Evolutionary conservation across 2,329 filamentous ascomycete genomes (phyloP).

Genomic region (Pyrenophora seminiperda): DNA sequence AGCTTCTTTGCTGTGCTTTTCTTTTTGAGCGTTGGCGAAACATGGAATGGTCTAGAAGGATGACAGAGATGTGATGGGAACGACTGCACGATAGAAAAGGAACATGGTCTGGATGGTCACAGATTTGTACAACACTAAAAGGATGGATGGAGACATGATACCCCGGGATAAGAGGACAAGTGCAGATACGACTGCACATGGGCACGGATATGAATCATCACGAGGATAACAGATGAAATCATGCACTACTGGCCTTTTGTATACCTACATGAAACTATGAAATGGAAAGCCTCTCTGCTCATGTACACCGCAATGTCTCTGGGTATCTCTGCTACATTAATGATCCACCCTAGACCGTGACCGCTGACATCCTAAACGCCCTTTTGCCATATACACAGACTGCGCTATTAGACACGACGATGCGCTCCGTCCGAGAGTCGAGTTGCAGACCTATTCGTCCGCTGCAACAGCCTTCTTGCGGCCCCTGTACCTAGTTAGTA

Average conservation of each 20-base stretch:
- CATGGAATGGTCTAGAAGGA: neutral
- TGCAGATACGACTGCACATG: too few species aligned
- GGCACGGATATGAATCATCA: neutral
- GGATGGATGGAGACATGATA: neutral
- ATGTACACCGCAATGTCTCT: neutral
- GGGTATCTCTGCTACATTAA: constrained; percentile 4
- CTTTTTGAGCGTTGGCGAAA: too few species aligned
- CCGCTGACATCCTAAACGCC: constrained; percentile 8
- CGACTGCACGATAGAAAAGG: neutral
- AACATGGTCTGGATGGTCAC: neutral
- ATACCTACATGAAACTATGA: neutral
- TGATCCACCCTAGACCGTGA: too few species aligned
- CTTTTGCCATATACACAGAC: neutral
- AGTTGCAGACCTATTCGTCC: constrained; percentile 19
- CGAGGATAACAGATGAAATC: neutral
- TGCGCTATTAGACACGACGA: neutral
- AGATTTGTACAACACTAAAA: neutral
- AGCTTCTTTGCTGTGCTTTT: too few species aligned
- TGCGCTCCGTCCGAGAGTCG: neutral
- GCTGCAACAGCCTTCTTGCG: constrained; percentile 30
- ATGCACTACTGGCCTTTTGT: neutral
- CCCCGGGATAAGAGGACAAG: neutral
- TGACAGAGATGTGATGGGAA: neutral
- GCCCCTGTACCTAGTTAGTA: constrained; percentile 24
- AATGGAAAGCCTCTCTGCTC: neutral